Evolutionary conservation across 140 eudicot genomes (phyloP).

Genomic region (Bidens hawaiensis): DNA sequence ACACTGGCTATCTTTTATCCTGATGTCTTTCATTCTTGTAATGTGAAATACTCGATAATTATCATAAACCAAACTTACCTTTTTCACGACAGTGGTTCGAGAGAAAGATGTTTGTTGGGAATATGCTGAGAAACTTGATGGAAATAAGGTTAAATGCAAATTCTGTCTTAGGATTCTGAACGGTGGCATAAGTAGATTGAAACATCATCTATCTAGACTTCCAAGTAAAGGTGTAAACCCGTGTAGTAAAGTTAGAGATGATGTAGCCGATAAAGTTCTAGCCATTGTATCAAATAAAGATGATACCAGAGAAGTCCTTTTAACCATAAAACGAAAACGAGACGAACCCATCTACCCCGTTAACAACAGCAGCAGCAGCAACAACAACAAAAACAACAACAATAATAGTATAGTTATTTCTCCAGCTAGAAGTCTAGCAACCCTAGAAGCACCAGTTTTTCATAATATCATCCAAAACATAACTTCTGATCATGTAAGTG

Average conservation of each 20-base stretch:
- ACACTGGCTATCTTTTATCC: too few species aligned
- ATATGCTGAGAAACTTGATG: slow-evolving; percentile 87
- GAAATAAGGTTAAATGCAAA: slow-evolving; percentile 92
- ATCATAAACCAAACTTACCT: not conserved
- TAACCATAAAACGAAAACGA: slow-evolving; percentile 50
- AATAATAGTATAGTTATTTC: too few species aligned
- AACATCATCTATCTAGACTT: slow-evolving; percentile 86
- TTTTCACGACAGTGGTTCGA: slow-evolving; percentile 66
- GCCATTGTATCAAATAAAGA: slow-evolving; percentile 61
- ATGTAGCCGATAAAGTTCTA: slow-evolving; percentile 70
- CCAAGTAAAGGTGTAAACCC: slow-evolving; percentile 97
- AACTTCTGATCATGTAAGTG: slow-evolving; percentile 33
- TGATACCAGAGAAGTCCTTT: slow-evolving; percentile 47
- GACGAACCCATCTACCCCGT: slow-evolving; percentile 51
- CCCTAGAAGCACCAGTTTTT: slow-evolving; percentile 37
- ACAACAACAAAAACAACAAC: too few species aligned
- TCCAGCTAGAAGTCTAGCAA: slow-evolving; percentile 31
- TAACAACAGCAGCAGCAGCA: too few species aligned
- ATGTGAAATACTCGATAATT: not conserved
- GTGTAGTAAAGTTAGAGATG: slow-evolving; percentile 87
- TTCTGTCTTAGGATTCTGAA: slow-evolving; percentile 82
- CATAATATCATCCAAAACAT: slow-evolving; percentile 31
- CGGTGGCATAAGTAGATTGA: slow-evolving; percentile 91
- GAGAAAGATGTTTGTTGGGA: slow-evolving; percentile 95
- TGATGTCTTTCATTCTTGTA: not conserved